phyloP scores from a whole-genome alignment of 371 early-diverging fungal genomes.

The Mortierella sp. region DNA sequence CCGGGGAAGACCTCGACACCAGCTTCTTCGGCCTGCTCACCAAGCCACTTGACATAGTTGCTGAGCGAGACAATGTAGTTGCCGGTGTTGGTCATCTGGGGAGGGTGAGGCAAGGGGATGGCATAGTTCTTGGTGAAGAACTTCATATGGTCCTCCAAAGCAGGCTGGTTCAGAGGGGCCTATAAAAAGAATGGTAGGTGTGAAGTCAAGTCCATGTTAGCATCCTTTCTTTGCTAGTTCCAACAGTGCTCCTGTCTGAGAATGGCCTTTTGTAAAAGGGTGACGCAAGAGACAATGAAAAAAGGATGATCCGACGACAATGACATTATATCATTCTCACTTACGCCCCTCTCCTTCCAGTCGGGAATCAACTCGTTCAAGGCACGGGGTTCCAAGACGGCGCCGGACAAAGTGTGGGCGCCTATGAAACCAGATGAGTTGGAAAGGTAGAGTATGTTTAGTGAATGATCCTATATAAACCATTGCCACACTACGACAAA shows the following conservation, averaged over 20 bases:
- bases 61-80: conserved; percentile 97
- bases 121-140: conserved; percentile 85
- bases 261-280: background rate
- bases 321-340: conserved; percentile 3
- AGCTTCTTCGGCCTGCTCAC: conserved; percentile 96
- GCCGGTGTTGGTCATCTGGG: conserved; percentile 96
- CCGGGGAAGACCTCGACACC: conserved; percentile 97
- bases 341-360: conserved; percentile 94
- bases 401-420: conserved; percentile 96
- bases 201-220: background rate
- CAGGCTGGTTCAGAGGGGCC: conserved; percentile 94
- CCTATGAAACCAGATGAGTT: conserved; percentile 57
- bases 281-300: background rate
- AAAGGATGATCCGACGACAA: background rate
- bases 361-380: conserved; percentile 96
- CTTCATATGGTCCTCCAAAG: conserved; percentile 87
- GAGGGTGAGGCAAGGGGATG: conserved; percentile 96
- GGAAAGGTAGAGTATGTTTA: background rate
- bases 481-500: background rate
- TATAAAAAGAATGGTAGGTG: background rate
- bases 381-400: conserved; percentile 95
- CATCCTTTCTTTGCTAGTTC: background rate
- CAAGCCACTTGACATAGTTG: conserved; percentile 96
- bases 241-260: background rate
- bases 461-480: background rate